Conservation (phyloP, 2,329 filamentous ascomycete genomes). For the Calonectria hawksworthii region DNA sequence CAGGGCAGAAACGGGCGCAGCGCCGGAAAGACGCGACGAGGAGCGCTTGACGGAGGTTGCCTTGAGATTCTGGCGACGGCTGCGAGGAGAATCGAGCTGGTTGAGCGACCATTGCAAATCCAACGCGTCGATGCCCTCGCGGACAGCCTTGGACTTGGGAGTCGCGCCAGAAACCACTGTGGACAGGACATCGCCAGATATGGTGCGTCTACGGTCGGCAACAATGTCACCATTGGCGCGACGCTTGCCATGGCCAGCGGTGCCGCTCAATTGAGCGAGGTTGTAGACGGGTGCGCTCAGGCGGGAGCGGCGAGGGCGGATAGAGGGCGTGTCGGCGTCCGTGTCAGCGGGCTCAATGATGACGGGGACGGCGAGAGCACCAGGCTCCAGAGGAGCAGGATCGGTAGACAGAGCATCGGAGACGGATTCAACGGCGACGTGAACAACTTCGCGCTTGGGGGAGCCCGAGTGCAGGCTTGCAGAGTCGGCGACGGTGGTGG, state of each 20-base stretch:
- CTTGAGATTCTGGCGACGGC: constrained; percentile 48
- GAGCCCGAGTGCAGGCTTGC: constrained; percentile 67
- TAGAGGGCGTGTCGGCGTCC: constrained; percentile 45
- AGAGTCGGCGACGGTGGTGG: constrained; percentile 75
- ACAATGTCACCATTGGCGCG: constrained; percentile 65
- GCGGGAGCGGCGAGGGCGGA: constrained; percentile 68
- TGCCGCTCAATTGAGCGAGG: constrained; percentile 73
- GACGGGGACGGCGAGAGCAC: constrained; percentile 26
- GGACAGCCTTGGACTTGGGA: constrained; percentile 38
- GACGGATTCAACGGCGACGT: constrained; percentile 42
- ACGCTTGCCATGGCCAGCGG: constrained; percentile 70
- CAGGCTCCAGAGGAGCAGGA: constrained; percentile 20
- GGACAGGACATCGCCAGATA: constrained; percentile 57
- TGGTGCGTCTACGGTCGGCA: constrained; percentile 60
- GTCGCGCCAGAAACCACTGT: constrained; percentile 33
- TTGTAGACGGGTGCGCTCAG: constrained; percentile 76
- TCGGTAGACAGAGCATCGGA: constrained; percentile 27
- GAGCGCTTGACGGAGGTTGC: constrained; percentile 55
- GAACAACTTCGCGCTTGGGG: constrained; percentile 55
- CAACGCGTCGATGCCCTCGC: constrained; percentile 62
- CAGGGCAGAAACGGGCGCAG: constrained; percentile 58
- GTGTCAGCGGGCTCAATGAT: constrained; percentile 29
- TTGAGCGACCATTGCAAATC: constrained; percentile 60
- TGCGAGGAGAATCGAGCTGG: constrained; percentile 52
- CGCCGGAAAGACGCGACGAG: constrained; percentile 56